A percentile compares a stretch with the other conserved stretches of the same genome.
phyloP scores from a whole-genome alignment of 2,329 filamentous ascomycete species.

The Grosmannia clavigera region DNA sequence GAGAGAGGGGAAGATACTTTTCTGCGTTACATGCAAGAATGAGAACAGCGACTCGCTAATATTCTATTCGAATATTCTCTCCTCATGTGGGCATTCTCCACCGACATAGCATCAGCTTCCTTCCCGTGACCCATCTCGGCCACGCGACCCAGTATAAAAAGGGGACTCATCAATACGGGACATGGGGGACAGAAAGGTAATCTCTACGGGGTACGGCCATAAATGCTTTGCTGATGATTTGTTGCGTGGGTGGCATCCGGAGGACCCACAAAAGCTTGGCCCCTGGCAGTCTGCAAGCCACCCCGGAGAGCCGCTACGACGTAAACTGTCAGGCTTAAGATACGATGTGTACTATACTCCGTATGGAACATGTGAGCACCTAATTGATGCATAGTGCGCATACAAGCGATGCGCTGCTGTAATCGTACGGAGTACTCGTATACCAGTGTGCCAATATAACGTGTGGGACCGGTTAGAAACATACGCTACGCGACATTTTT shows the following conservation, averaged over 20 bases:
- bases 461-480: too few relatives aligned
- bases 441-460: too few relatives aligned
- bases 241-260: background rate
- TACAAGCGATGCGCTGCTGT: too few relatives aligned
- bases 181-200: background rate
- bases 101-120: background rate
- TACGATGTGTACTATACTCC: background rate
- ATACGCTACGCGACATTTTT: too few relatives aligned
- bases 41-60: background rate
- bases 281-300: background rate
- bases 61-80: background rate
- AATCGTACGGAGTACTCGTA: too few relatives aligned
- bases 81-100: background rate
- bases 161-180: background rate
- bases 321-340: background rate
- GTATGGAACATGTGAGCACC: background rate
- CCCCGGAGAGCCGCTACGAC: background rate
- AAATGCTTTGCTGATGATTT: background rate
- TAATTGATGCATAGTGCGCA: background rate
- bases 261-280: background rate
- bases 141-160: background rate
- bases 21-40: background rate
- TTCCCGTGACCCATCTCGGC: background rate
- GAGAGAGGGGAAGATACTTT: background rate
- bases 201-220: background rate